These are phyloP conservation scores for Phytophthora lateralis DNA, from an alignment of 352 stramenopile species.

Conservation along the genomic window DNA sequence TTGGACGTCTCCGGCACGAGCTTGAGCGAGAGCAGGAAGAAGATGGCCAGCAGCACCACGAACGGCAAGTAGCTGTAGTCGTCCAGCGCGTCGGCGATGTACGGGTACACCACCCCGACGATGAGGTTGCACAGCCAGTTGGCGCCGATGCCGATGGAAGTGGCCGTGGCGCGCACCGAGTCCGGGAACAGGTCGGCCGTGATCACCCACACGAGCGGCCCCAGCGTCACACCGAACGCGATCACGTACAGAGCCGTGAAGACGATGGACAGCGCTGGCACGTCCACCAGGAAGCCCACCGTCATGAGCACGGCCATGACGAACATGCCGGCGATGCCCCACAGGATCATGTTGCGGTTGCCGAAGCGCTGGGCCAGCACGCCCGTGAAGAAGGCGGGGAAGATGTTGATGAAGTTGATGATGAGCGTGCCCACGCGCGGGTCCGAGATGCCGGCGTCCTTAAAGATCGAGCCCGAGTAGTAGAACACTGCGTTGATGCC, in stretches of 20 bases:
- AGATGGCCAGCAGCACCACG: constrained; percentile 41
- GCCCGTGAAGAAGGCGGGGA: constrained; percentile 12
- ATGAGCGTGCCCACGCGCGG: constrained; percentile 16
- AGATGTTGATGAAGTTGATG: constrained; percentile 23
- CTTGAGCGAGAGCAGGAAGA: constrained; percentile 41
- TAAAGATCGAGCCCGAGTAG: constrained; percentile 11
- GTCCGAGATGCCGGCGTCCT: constrained; percentile 18
- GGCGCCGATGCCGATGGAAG: constrained; percentile 41
- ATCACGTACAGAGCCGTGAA: constrained; percentile 20
- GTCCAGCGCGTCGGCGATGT: constrained; percentile 42
- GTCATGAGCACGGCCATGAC: constrained; percentile 26
- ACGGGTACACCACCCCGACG: constrained; percentile 55
- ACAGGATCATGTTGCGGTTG: constrained; percentile 44
- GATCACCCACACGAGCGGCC: constrained; percentile 13
- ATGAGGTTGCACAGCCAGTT: constrained; percentile 58
- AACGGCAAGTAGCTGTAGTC: constrained; percentile 50
- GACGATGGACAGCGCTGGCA: constrained; percentile 22
- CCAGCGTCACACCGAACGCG: constrained; percentile 8
- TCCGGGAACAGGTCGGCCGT: constrained; percentile 19
- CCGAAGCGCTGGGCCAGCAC: constrained; percentile 46
- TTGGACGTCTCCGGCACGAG: constrained; percentile 57
- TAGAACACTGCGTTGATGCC: constrained; percentile 44
- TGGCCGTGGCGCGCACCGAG: constrained; percentile 13
- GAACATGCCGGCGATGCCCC: constrained; percentile 38
- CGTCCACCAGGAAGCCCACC: constrained; percentile 20